phyloP scores from a whole-genome alignment of 257 asterid genomes.

The Verbascum thapsus region DNA sequence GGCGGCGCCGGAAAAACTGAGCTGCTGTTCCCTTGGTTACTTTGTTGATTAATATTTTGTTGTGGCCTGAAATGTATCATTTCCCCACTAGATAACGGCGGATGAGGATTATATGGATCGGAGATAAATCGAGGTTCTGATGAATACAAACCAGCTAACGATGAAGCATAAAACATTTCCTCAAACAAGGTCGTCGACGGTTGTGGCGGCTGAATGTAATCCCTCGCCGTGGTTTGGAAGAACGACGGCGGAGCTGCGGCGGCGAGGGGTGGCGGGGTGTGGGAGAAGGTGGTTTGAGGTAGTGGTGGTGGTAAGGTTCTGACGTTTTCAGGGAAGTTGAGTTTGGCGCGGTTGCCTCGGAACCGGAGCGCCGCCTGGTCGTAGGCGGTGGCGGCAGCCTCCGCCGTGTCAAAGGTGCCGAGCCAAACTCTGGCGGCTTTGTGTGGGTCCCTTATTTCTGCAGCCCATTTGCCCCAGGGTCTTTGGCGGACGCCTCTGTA shows the following conservation, averaged over 20 bases:
- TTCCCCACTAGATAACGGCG: constrained; percentile 43
- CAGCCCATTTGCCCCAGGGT: constrained; percentile 99
- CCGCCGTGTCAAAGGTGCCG: constrained; percentile 91
- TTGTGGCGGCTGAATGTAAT: constrained; percentile 45
- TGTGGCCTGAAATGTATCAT: constrained; percentile 37
- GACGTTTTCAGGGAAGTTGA: constrained; percentile 78
- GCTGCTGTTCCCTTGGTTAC: constrained; percentile 25
- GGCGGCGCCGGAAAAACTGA: constrained; percentile 43
- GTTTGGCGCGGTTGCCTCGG: constrained; percentile 84
- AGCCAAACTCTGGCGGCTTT: constrained; percentile 90
- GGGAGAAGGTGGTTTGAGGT: constrained; percentile 21
- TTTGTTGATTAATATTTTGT: constrained; percentile 33
- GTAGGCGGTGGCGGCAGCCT: constrained; percentile 88
- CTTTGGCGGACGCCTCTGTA: constrained; percentile 91
- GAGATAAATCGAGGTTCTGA: constrained; percentile 24
- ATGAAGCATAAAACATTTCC: constrained; percentile 52
- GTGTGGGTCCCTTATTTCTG: constrained; percentile 87
- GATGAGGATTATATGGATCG: constrained; percentile 30
- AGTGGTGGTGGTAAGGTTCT: constrained; percentile 36
- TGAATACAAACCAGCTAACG: constrained; percentile 53
- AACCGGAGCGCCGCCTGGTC: constrained; percentile 84
- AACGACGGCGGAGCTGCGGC: constrained; percentile 24
- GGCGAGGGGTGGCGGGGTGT: constrained; percentile 26
- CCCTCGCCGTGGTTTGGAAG: constrained; percentile 40
- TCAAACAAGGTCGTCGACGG: constrained; percentile 41